Evolutionary conservation across 23 red algal genomes (phyloP).

Genomic region (Cyanidiococcus yangmingshanensis): DNA sequence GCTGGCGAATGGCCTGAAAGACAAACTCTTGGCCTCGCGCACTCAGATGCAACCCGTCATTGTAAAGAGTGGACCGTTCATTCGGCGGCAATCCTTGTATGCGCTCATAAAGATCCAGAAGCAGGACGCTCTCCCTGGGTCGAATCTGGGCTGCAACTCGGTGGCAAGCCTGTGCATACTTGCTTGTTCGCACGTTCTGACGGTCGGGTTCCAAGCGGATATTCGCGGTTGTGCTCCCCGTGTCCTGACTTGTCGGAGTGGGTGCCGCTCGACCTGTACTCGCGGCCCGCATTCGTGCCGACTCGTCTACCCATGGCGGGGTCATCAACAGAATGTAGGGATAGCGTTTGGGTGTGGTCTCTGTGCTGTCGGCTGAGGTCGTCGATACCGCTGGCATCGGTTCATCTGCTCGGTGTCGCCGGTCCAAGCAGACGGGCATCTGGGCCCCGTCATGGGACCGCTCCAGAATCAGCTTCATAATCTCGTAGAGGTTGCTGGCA

Average conservation of each 20-base stretch:
- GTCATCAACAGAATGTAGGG: conserved; percentile 2
- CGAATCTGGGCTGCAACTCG: neutral
- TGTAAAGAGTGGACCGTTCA: neutral
- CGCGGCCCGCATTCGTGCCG: neutral
- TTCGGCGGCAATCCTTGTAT: neutral
- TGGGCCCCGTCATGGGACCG: neutral
- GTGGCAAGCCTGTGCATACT: neutral
- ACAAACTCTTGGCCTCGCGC: conserved; percentile 3
- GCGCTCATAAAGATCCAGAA: neutral
- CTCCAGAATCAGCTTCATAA: conserved; percentile 1
- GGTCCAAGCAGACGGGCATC: neutral
- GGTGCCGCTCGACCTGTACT: neutral
- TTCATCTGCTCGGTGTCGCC: neutral
- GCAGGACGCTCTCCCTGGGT: neutral
- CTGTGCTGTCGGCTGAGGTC: neutral
- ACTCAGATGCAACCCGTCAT: conserved; percentile 19
- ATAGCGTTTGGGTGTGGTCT: neutral
- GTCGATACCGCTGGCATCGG: neutral
- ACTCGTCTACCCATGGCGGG: conserved; percentile 4
- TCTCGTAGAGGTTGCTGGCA: conserved; percentile 30
- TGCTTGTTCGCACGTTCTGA: neutral
- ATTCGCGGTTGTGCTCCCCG: neutral
- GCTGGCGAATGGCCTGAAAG: neutral
- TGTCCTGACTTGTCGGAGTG: neutral
- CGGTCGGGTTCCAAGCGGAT: neutral